A percentile compares a stretch with the other conserved stretches of the same genome.
Evolutionary conservation across 495 filamentous ascomycete species (phyloP).

Genomic region (Daldinia bambusicola): DNA sequence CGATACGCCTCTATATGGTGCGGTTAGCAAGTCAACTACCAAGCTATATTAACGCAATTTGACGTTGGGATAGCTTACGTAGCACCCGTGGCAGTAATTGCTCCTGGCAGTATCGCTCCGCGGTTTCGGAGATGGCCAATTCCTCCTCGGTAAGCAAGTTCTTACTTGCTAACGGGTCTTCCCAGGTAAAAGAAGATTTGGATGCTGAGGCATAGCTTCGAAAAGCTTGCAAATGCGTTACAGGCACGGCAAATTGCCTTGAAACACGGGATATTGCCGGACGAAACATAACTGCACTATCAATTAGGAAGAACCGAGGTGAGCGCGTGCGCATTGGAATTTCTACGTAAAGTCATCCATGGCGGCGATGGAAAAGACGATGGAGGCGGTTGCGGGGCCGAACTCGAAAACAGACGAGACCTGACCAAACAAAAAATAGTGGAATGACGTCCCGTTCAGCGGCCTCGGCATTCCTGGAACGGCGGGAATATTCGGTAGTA

Average conservation of each 20-base stretch:
- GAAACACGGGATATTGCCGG: slow-evolving; percentile 35
- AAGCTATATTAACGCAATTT: neutral
- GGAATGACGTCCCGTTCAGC: slow-evolving; percentile 19
- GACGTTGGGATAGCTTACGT: slow-evolving; percentile 65
- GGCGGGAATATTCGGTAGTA: slow-evolving; percentile 24
- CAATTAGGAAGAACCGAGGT: slow-evolving; percentile 34
- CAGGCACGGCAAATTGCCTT: slow-evolving; percentile 26
- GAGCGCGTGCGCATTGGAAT: slow-evolving; percentile 7
- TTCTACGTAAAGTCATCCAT: slow-evolving; percentile 20
- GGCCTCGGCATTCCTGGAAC: slow-evolving; percentile 22
- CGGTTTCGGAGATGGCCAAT: slow-evolving; percentile 85
- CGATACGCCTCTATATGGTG: slow-evolving; percentile 83
- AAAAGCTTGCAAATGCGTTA: slow-evolving; percentile 18
- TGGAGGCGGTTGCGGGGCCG: slow-evolving; percentile 31
- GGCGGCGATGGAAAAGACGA: slow-evolving; percentile 15
- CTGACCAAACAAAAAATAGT: slow-evolving; percentile 7
- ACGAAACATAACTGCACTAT: slow-evolving; percentile 44
- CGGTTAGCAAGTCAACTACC: slow-evolving; percentile 24
- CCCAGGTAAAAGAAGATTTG: slow-evolving; percentile 81
- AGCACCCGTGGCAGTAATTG: slow-evolving; percentile 84
- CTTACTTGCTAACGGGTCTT: slow-evolving; percentile 82
- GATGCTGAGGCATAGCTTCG: slow-evolving; percentile 53
- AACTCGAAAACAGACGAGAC: slow-evolving; percentile 16
- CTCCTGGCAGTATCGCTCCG: slow-evolving; percentile 93
- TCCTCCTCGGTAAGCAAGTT: slow-evolving; percentile 89